A percentile compares a stretch with the other conserved stretches of the same genome.
These are phyloP conservation scores for Coemansia sp. DNA, from an alignment of 192 early-diverging fungal genomes.

Conservation along the genomic window DNA sequence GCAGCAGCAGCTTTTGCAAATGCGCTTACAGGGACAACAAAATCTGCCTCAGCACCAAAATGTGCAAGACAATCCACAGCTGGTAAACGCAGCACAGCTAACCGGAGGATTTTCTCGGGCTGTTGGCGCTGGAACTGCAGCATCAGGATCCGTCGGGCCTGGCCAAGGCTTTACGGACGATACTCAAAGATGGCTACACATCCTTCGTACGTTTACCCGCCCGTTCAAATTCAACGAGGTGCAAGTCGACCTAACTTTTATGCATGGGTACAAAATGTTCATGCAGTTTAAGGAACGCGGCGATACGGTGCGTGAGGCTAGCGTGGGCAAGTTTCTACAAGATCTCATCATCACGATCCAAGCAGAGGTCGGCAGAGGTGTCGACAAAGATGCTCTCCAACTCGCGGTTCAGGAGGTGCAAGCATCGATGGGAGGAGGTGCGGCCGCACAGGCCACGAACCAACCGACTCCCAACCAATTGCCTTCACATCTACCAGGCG, in stretches of 20 bases:
- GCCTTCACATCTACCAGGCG: background rate
- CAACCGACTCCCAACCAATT: background rate
- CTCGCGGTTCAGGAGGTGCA: background rate
- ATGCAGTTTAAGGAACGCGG: constrained; percentile 9
- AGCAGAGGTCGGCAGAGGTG: constrained; percentile 4
- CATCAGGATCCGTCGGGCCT: background rate
- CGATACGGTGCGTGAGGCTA: constrained; percentile 12
- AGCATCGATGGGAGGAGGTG: background rate
- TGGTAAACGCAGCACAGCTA: constrained; percentile 21
- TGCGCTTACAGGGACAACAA: constrained; percentile 23
- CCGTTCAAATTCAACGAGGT: constrained; percentile 21
- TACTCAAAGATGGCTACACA: constrained; percentile 17
- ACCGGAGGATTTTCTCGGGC: background rate
- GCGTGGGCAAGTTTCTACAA: constrained; percentile 14
- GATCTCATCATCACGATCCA: constrained; percentile 14
- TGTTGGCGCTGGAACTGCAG: background rate
- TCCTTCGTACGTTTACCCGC: constrained; percentile 18
- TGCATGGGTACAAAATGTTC: constrained; percentile 10
- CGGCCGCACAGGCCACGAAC: background rate
- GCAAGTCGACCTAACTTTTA: constrained; percentile 5
- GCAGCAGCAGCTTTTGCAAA: constrained; percentile 22
- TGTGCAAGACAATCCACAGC: constrained; percentile 18
- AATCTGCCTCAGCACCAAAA: constrained; percentile 18
- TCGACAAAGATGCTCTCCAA: constrained; percentile 13
- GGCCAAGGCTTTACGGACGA: constrained; percentile 12